Evolutionary conservation across 495 filamentous ascomycete species (phyloP).

Genomic region (Viridothelium virens): DNA sequence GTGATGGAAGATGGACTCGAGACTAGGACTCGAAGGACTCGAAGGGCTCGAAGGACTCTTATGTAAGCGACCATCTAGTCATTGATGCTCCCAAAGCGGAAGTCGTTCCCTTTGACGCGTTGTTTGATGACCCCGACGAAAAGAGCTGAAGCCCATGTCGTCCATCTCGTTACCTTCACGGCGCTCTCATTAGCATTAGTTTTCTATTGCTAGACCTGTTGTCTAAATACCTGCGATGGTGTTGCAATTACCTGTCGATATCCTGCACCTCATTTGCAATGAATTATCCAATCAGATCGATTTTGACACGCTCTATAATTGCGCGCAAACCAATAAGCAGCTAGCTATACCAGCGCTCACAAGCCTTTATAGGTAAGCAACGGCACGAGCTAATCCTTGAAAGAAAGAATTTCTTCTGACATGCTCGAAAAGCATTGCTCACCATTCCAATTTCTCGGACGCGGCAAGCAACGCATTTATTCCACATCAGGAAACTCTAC

Average conservation of each 20-base stretch:
- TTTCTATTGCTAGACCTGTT: no score
- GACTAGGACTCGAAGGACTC: neutral
- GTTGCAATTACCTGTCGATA: slow-evolving; percentile 46
- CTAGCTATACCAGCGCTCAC: slow-evolving; percentile 52
- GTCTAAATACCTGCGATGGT: neutral
- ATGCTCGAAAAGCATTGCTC: slow-evolving; percentile 7
- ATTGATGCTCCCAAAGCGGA: neutral
- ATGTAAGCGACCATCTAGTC: neutral
- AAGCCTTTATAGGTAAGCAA: slow-evolving; percentile 53
- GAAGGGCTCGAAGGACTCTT: neutral
- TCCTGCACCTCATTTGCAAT: slow-evolving; percentile 52
- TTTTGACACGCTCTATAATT: slow-evolving; percentile 51
- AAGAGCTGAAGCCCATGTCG: no score
- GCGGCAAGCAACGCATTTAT: slow-evolving; percentile 26
- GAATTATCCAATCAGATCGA: slow-evolving; percentile 46
- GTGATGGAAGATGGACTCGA: neutral
- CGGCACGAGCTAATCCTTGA: neutral
- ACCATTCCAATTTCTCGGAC: slow-evolving; percentile 16
- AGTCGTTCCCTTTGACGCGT: slow-evolving; percentile 3
- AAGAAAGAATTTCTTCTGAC: neutral
- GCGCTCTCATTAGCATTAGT: no score
- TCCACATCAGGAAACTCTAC: slow-evolving; percentile 34
- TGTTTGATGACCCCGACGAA: neutral
- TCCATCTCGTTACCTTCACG: no score
- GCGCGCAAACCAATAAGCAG: slow-evolving; percentile 43